Percentiles rank a stretch among this genome's conserved stretches.
These are phyloP conservation scores for Metarhizium brunneum DNA, from an alignment of 2,329 filamentous ascomycete species.

Conservation along the genomic window DNA sequence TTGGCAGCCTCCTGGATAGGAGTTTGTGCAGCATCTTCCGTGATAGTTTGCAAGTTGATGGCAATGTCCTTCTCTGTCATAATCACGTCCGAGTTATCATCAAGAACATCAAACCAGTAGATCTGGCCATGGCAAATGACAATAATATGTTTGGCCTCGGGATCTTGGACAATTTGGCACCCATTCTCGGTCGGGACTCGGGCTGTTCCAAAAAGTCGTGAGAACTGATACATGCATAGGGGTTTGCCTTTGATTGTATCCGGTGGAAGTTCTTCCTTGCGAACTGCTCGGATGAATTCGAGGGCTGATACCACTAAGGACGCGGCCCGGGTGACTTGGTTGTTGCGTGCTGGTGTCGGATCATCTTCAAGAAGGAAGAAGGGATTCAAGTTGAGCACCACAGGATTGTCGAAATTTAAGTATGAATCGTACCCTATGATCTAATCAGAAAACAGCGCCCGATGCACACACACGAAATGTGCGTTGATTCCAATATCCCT, in stretches of 20 bases:
- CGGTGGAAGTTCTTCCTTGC: slow-evolving; percentile 84
- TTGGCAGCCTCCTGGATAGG: slow-evolving; percentile 95
- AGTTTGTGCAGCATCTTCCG: slow-evolving; percentile 81
- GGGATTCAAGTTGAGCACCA: slow-evolving; percentile 93
- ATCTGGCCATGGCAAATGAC: slow-evolving; percentile 93
- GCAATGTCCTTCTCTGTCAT: slow-evolving; percentile 94
- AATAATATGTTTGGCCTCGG: slow-evolving; percentile 84
- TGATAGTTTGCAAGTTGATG: slow-evolving; percentile 83
- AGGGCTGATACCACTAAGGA: slow-evolving; percentile 85
- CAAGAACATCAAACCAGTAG: slow-evolving; percentile 97
- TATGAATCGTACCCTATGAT: slow-evolving; percentile 91
- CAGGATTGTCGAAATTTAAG: slow-evolving; percentile 93
- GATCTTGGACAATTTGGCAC: slow-evolving; percentile 92
- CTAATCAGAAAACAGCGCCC: slow-evolving; percentile 4
- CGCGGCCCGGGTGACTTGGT: slow-evolving; percentile 89
- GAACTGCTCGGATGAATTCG: slow-evolving; percentile 85
- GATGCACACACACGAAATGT: neutral
- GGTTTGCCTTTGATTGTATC: slow-evolving; percentile 78
- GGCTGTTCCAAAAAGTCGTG: slow-evolving; percentile 86
- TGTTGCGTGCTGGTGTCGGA: slow-evolving; percentile 89
- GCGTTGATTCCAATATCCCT: neutral
- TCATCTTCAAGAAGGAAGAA: slow-evolving; percentile 98
- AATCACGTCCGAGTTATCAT: slow-evolving; percentile 88
- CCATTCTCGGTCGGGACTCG: slow-evolving; percentile 89
- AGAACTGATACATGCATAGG: slow-evolving; percentile 98